These are phyloP conservation scores for Ogataea paraovalis DNA, from an alignment of 805 yeast species.

Conservation along the genomic window DNA sequence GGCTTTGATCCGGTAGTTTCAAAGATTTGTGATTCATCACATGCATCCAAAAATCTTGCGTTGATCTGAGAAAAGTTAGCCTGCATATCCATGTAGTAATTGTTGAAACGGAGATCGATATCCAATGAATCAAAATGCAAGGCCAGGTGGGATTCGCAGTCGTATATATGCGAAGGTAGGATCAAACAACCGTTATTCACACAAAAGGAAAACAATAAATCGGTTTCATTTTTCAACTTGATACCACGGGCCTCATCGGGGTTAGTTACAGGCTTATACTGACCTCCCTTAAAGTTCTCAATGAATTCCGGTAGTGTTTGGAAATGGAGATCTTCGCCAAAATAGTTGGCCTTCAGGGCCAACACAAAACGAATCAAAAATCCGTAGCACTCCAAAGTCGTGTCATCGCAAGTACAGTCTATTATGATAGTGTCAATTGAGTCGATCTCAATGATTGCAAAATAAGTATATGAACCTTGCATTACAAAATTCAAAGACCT, in stretches of 20 bases:
- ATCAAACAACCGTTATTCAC: slow-evolving; percentile 68
- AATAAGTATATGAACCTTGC: slow-evolving; percentile 63
- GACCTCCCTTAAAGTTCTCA: slow-evolving; percentile 14
- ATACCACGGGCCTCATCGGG: slow-evolving; percentile 17
- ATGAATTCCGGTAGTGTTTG: slow-evolving; percentile 83
- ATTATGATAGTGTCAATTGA: slow-evolving; percentile 68
- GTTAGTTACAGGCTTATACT: not conserved
- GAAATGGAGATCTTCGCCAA: slow-evolving; percentile 82
- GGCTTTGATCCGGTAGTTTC: slow-evolving; percentile 21
- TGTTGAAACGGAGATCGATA: slow-evolving; percentile 80
- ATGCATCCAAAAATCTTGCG: slow-evolving; percentile 30
- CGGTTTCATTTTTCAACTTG: slow-evolving; percentile 67
- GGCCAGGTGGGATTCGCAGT: slow-evolving; percentile 52
- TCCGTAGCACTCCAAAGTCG: slow-evolving; percentile 74
- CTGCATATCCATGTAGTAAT: slow-evolving; percentile 91
- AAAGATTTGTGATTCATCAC: slow-evolving; percentile 23
- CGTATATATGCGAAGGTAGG: slow-evolving; percentile 71
- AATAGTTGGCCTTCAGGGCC: slow-evolving; percentile 78
- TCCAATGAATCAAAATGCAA: slow-evolving; percentile 62
- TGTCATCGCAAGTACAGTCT: slow-evolving; percentile 59
- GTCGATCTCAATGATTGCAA: slow-evolving; percentile 54
- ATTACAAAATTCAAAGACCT: slow-evolving; percentile 57
- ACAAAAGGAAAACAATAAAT: slow-evolving; percentile 67
- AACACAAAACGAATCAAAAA: slow-evolving; percentile 71
- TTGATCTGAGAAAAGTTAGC: slow-evolving; percentile 61